Evolutionary conservation across 164 flowering plant species (phyloP), one percentile per base, ranked within the genome.

Genomic region (Stephania japonica): DNA sequence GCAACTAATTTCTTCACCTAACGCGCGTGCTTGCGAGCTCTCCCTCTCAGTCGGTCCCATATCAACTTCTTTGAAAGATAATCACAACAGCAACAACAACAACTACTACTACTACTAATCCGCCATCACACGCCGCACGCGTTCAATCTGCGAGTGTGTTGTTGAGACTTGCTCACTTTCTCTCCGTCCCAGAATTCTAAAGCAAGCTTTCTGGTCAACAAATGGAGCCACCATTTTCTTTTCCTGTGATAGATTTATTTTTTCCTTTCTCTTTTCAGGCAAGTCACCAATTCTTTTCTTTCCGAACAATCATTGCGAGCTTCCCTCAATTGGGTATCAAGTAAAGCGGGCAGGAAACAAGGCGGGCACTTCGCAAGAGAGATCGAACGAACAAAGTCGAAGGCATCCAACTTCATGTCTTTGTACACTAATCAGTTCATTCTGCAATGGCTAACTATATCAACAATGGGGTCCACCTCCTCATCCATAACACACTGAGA

Each of bases 401-500:
- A 5, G 38, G 1, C 13, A 25, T 56, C 7, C 63, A 5, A 19
- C 21, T 56, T 23, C 53, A 47, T 47, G 53, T 47, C 53, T 47
- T 47, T 9, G 4, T 47, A 47, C 53, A 11, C 64, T n/a, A 21
- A 59, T 3, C 23, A n/a, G 6, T 4, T 56, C 21, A 56, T 56
- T 5, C 62, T 19, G 62, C 5, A 16, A 56, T 16, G 21, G 62
- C 62, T 19, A 56, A 47, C 16, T 9, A 47, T 56, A 11, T 19
- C 62, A 56, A 56, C 62, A 56, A 56, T 56, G 62, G 7, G 69
- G 44, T 47, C 69, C 69, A 67, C 23, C 38, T 70, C 72, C 63
- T 26, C 61, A 50, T 50, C 32, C 56, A 14, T 6, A 68, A 68
- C 50, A 68, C 1, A 38, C 75, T 71, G 7, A 44, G 59, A 44